Base-by-base conservation (phyloP, 2,329 filamentous ascomycete species). In the Lasiodiplodia citricola region DNA sequence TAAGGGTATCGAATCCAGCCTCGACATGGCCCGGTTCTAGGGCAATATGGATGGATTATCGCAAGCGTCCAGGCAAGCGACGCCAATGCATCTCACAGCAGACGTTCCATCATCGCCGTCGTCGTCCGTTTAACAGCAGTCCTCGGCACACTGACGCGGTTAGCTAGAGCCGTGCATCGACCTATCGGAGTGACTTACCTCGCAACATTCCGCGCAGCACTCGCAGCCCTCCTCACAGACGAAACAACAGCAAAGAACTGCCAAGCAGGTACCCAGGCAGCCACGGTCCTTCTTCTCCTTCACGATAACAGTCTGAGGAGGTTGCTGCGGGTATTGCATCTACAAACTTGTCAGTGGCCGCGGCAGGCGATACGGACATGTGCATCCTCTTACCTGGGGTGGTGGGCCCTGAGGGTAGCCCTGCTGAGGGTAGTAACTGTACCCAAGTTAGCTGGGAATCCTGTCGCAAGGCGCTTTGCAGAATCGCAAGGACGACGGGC, bases 201-300 rank as follows among this genome's bases (percentile, higher is more conserved):
- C 86, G 73, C 86, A 85, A 77, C 87, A 89, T 5, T 89, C 87
- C n/a, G 84, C 80, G 75, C 87, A 90, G 79, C 87, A 89, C 76
- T 89, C 87, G 74, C 88, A 90, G 35, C 85, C 83, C 78, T 90
- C 88, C 75, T 89, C 88, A 73, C 86, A 88, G 35, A 90, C 82
- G 78, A 87, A 90, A 75, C 87, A 90, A 76, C 88, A 90, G 80
- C 87, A 90, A 47, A 90, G 77, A 41, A 81, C 82, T 58, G 85
- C 86, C 60, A 88, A 75, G 79, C 84, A 88, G 16, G 83, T 80
- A 57, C 76, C 78, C 66, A 88, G 77, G 72, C 86, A 88, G 58
- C 86, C 85, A 47, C 81, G 77, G 70, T 83, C 81, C 74, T 84
- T 84, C 75, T 84, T 83, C 74, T 83, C 77, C 70, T 80, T 79